These are phyloP conservation scores for Teratosphaeria gauchensis DNA, from an alignment of 2,329 filamentous ascomycete species.

Conservation along the genomic window DNA sequence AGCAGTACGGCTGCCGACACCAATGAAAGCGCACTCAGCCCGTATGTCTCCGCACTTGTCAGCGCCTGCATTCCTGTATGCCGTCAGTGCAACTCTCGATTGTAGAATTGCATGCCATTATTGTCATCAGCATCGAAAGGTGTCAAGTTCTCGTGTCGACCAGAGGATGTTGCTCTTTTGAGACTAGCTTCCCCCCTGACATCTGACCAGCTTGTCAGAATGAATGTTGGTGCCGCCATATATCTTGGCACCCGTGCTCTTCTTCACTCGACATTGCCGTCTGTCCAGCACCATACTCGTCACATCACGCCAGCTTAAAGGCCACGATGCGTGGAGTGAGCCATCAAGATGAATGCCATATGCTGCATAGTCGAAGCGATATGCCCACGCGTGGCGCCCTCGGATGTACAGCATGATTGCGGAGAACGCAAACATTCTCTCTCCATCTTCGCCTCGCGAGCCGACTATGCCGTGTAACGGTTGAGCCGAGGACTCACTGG, in stretches of 20 bases:
- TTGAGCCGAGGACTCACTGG: too few relatives aligned
- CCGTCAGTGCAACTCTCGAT: neutral
- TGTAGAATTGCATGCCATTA: neutral
- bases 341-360: too few relatives aligned
- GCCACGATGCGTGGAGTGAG: too few relatives aligned
- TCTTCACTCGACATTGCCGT: too few relatives aligned
- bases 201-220: neutral
- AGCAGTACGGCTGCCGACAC: conserved; percentile 64
- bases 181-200: neutral
- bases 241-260: neutral
- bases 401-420: too few relatives aligned
- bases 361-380: too few relatives aligned
- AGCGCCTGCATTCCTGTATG: conserved; percentile 27
- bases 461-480: too few relatives aligned
- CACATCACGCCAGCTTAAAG: too few relatives aligned
- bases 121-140: neutral
- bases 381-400: too few relatives aligned
- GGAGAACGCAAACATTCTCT: too few relatives aligned
- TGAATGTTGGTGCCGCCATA: neutral
- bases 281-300: too few relatives aligned
- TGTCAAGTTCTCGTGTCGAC: neutral
- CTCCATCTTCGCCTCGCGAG: too few relatives aligned
- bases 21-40: conserved; percentile 53
- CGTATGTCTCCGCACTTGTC: conserved; percentile 45
- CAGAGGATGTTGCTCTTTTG: neutral